Conservation (phyloP, 495 filamentous ascomycete genomes). For the Penicillium antarcticum region DNA sequence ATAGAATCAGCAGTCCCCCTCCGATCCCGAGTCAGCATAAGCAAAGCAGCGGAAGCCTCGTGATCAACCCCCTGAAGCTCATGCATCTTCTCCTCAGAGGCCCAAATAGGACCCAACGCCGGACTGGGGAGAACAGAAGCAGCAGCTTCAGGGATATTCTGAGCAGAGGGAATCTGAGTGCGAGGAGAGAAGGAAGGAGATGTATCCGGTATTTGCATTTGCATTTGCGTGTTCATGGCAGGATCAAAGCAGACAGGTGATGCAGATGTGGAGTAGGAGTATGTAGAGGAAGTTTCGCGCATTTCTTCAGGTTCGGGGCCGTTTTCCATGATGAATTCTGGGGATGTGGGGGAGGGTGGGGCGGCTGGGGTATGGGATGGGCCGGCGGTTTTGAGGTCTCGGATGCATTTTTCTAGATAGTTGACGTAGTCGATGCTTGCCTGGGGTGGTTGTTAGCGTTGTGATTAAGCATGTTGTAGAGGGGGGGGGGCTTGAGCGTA, state of each 20-base stretch:
- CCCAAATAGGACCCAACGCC: conserved; percentile 32
- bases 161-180: conserved; percentile 29
- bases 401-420: conserved; percentile 87
- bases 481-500: conserved; percentile 31
- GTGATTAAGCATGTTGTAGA: not conserved
- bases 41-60: conserved; percentile 74
- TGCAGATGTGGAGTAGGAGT: conserved; percentile 31
- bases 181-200: conserved; percentile 41
- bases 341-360: conserved; percentile 38
- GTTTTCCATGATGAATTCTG: conserved; percentile 29
- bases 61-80: conserved; percentile 55
- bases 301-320: conserved; percentile 6
- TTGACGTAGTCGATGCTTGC: conserved; percentile 95
- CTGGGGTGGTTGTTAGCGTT: conserved; percentile 36
- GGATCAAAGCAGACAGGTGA: conserved; percentile 34
- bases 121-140: conserved; percentile 42
- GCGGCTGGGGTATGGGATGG: conserved; percentile 9
- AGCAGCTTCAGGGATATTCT: conserved; percentile 22
- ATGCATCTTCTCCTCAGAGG: conserved; percentile 22
- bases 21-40: conserved; percentile 75
- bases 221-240: not conserved
- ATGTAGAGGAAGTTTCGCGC: conserved; percentile 15
- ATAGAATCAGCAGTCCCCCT: conserved; percentile 41
- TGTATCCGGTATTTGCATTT: conserved; percentile 20
- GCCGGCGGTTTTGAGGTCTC: conserved; percentile 68